phyloP scores from a whole-genome alignment of 306 rosid genomes.

The Trifolium dubium region DNA sequence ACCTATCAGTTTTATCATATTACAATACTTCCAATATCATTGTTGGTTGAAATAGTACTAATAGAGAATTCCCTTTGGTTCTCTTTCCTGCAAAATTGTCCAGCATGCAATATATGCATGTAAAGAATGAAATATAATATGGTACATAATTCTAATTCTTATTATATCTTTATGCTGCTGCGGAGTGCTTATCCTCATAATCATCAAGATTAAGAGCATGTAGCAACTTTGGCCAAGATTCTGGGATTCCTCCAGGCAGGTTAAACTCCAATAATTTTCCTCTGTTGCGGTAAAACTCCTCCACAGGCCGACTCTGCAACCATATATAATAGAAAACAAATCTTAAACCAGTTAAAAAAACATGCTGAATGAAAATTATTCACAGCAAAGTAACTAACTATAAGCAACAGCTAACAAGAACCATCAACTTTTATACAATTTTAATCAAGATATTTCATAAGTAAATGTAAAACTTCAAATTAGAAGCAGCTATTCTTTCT shows the following conservation, averaged over 20 bases:
- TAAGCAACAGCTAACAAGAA: slow-evolving; percentile 25
- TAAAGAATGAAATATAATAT: slow-evolving; percentile 61
- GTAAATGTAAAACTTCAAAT: slow-evolving; percentile 31
- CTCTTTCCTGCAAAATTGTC: slow-evolving; percentile 55
- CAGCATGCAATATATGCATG: slow-evolving; percentile 52
- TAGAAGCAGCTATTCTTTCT: neutral
- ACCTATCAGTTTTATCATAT: slow-evolving; percentile 31
- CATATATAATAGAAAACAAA: slow-evolving; percentile 29
- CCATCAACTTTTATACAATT: slow-evolving; percentile 12
- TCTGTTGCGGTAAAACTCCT: slow-evolving; percentile 72
- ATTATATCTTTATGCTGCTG: slow-evolving; percentile 63
- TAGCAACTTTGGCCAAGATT: slow-evolving; percentile 95
- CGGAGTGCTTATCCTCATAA: slow-evolving; percentile 70
- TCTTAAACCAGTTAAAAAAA: slow-evolving; percentile 20
- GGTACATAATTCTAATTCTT: slow-evolving; percentile 41
- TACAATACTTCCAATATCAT: slow-evolving; percentile 42
- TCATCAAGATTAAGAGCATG: slow-evolving; percentile 88
- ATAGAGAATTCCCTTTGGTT: slow-evolving; percentile 36
- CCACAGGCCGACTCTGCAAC: slow-evolving; percentile 86
- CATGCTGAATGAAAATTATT: slow-evolving; percentile 1
- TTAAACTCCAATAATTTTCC: slow-evolving; percentile 91
- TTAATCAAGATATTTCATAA: slow-evolving; percentile 24
- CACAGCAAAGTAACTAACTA: slow-evolving; percentile 1
- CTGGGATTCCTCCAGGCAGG: slow-evolving; percentile 97
- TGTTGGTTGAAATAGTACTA: slow-evolving; percentile 38